Base-by-base conservation (phyloP, 257 asterid genomes). In the Petrea volubilis region DNA sequence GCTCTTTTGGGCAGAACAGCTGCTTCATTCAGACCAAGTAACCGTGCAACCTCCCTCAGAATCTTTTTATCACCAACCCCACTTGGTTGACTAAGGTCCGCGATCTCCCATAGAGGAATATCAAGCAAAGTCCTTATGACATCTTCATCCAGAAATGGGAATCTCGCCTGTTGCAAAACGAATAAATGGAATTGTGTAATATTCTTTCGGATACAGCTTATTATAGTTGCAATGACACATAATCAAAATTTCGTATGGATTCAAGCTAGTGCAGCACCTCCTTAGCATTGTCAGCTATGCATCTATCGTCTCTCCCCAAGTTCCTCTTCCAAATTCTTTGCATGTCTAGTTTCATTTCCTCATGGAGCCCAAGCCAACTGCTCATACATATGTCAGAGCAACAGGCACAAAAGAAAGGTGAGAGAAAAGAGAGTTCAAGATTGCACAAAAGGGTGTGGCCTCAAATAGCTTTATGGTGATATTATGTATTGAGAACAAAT, bases 261-360 rank as follows among this genome's bases (percentile, higher is more conserved):
- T 60, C 28, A 28, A 74, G 66, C 56, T 60, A 58, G 46, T 47
- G 34, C 29, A 65, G 49, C 76, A 93, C 98, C 96, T 94, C 98
- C 86, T 94, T 94, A 58, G 84, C 97, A 55, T 87, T 89, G 79
- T 94, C 99, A 15, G 96, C 88, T 67, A 94, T 86, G 81, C 96
- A 87, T 67, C 99, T 82, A 64, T 94, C 99, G 71, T 94, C 99
- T 88, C 99, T 88, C 56, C 98, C 99, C 36, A 94, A 86, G 78
- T 94, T 94, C 82, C 97, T 87, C 82, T 91, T 94, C 99, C 99
- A 94, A 64, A 94, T 91, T 84, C 99, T 80, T 74, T 94, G 97
- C 96, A 94, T 83, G 80, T 94, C 97, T 74, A 94, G 58, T 68
- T 81, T 90, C 99, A 94, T 94, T 84, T 94, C 99, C 75, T 94